phyloP scores from a whole-genome alignment of 2,329 filamentous ascomycete species.

The Tolypocladium tundrense region DNA sequence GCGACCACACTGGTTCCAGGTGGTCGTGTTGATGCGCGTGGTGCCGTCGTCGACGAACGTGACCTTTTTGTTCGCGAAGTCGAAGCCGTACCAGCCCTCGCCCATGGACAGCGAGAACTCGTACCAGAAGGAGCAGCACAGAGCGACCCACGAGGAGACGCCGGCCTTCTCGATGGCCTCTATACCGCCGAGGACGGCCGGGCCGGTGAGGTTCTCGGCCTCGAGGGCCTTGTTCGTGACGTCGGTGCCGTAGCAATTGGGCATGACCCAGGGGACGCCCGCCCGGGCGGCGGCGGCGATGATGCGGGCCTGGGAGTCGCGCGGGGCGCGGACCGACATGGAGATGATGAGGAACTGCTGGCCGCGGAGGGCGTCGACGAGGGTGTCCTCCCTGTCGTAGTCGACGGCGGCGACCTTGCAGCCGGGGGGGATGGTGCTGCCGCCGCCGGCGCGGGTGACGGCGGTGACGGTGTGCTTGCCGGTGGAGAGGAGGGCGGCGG shows the following conservation, averaged over 20 bases:
- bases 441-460: conserved; percentile 35
- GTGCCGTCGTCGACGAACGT: conserved; percentile 47
- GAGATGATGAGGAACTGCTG: conserved; percentile 49
- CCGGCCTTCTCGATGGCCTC: conserved; percentile 29
- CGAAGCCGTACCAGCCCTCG: conserved; percentile 34
- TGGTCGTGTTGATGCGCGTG: conserved; percentile 44
- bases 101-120: conserved; percentile 36
- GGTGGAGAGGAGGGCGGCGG: conserved; percentile 31
- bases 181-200: conserved; percentile 11
- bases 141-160: conserved; percentile 33
- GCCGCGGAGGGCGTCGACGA: conserved; percentile 38
- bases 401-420: conserved; percentile 31
- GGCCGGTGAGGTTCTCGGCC: conserved; percentile 18
- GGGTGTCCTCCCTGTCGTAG: conserved; percentile 29
- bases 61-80: conserved; percentile 29
- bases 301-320: conserved; percentile 32
- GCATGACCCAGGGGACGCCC: conserved; percentile 40
- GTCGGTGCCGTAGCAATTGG: conserved; percentile 32
- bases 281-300: conserved; percentile 39
- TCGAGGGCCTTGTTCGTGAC: conserved; percentile 13
- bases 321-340: conserved; percentile 27
- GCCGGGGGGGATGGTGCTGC: conserved; percentile 30
- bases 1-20: conserved; percentile 47
- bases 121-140: conserved; percentile 47
- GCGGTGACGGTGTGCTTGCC: conserved; percentile 44